A percentile compares a stretch with the other conserved stretches of the same genome.
These are phyloP conservation scores for Mortierella sp. DNA, from an alignment of 371 early-diverging fungal species.

Conservation along the genomic window DNA sequence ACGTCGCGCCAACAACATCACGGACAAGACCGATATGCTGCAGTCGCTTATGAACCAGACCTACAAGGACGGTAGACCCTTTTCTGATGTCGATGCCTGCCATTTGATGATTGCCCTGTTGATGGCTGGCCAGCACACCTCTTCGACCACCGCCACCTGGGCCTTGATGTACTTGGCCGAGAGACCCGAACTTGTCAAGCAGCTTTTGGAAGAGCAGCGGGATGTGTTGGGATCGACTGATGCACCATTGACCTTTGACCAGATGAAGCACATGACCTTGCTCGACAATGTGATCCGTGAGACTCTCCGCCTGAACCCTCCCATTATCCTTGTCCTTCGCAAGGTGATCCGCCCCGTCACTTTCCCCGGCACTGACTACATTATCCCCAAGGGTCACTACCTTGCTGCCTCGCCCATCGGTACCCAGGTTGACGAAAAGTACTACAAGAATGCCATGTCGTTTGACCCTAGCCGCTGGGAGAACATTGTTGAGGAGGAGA, in stretches of 20 bases:
- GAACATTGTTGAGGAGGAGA: conserved; percentile 39
- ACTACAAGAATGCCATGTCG: conserved; percentile 80
- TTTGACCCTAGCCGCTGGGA: conserved; percentile 90
- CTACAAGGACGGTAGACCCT: conserved; percentile 87
- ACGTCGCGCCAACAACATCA: conserved; percentile 70
- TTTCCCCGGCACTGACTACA: conserved; percentile 76
- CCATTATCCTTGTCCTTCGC: conserved; percentile 94
- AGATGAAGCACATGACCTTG: conserved; percentile 76
- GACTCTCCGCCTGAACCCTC: conserved; percentile 93
- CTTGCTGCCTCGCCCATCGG: conserved; percentile 88
- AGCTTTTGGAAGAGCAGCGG: conserved; percentile 74
- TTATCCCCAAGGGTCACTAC: conserved; percentile 91
- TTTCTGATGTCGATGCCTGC: conserved; percentile 86
- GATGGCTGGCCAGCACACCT: conserved; percentile 98
- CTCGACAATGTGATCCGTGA: conserved; percentile 90
- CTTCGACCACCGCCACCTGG: conserved; percentile 95
- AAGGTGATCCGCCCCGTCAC: conserved; percentile 80
- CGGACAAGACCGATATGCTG: conserved; percentile 76
- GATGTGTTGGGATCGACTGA: conserved; percentile 68
- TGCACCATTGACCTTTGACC: conserved; percentile 76
- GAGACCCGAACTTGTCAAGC: conserved; percentile 71
- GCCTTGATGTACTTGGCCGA: conserved; percentile 87
- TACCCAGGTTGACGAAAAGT: conserved; percentile 79
- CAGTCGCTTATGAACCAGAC: conserved; percentile 84
- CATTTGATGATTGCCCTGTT: conserved; percentile 96